A percentile compares a stretch with the other conserved stretches of the same genome.
phyloP scores from a whole-genome alignment of 169 alveolate species.

The Plasmodium reichenowi region DNA sequence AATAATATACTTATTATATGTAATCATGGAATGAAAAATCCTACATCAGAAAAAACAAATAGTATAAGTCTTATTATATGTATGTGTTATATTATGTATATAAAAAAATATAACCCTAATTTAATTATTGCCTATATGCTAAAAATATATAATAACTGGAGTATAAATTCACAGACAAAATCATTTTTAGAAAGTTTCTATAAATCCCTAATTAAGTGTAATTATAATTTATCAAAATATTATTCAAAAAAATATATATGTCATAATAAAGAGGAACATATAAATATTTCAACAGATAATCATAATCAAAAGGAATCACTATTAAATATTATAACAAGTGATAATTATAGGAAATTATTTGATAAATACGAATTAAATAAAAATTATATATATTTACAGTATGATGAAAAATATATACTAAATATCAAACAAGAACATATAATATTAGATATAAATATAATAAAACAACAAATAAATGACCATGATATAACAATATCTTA shows the following conservation, averaged over 20 bases:
- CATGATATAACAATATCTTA: not conserved
- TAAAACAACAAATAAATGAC: slow-evolving; percentile 4
- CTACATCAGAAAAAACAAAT: slow-evolving; percentile 14
- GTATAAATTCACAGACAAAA: slow-evolving; percentile 21
- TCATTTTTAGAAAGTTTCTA: slow-evolving; percentile 32
- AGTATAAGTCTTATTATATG: slow-evolving; percentile 67
- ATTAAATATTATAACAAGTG: slow-evolving; percentile 3
- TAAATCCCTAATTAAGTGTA: slow-evolving; percentile 13
- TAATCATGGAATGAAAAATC: slow-evolving; percentile 47
- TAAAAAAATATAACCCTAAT: slow-evolving; percentile 27
- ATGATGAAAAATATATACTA: slow-evolving; percentile 21
- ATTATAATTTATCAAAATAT: slow-evolving; percentile 16
- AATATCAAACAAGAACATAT: not conserved
- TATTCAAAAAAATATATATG: not conserved
- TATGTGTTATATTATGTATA: slow-evolving; percentile 74
- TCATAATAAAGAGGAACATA: not conserved
- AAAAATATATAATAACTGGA: slow-evolving; percentile 44
- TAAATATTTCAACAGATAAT: not conserved
- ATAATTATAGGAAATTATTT: slow-evolving; percentile 15
- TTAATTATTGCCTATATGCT: slow-evolving; percentile 19
- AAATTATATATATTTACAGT: not conserved
- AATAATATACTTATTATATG: slow-evolving; percentile 47
- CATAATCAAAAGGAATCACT: not conserved
- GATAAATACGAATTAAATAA: slow-evolving; percentile 24
- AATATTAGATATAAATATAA: slow-evolving; percentile 18